These are phyloP conservation scores for Butyriboletus appendiculatus DNA, from an alignment of 1,284 basidiomycete species.

Conservation along the genomic window DNA sequence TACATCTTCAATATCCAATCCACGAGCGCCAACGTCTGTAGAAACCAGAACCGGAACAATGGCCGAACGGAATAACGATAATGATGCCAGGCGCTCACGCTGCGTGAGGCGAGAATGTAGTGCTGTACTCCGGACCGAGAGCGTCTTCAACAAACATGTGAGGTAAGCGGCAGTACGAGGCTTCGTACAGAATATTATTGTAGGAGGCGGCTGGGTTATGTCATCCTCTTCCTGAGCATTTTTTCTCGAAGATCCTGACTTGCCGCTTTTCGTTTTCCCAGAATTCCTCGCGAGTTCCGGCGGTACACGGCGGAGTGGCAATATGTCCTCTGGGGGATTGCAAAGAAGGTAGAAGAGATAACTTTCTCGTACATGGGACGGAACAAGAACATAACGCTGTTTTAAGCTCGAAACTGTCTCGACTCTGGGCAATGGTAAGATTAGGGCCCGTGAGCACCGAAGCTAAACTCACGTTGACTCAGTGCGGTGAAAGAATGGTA, in stretches of 20 bases:
- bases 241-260: conserved; percentile 37
- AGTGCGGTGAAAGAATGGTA: conserved; percentile 88
- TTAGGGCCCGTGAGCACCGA: neutral
- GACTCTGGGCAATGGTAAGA: conserved; percentile 49
- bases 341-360: conserved; percentile 92
- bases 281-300: conserved; percentile 43
- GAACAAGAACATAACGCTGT: conserved; percentile 92
- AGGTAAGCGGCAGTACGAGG: conserved; percentile 90
- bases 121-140: conserved; percentile 84
- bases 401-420: conserved; percentile 86
- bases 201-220: conserved; percentile 76
- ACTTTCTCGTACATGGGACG: conserved; percentile 91
- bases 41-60: conserved; percentile 92
- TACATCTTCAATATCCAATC: conserved; percentile 94
- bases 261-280: conserved; percentile 34
- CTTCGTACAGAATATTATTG: conserved; percentile 93
- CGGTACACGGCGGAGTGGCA: conserved; percentile 61
- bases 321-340: conserved; percentile 81
- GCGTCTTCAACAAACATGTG: conserved; percentile 75
- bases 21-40: conserved; percentile 94
- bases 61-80: conserved; percentile 86
- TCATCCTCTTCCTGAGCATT: conserved; percentile 49
- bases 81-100: conserved; percentile 80
- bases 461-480: conserved; percentile 61
- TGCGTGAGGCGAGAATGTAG: conserved; percentile 95